phyloP scores from a whole-genome alignment of 352 stramenopile species.

The Globisporangium paroecandrum region DNA sequence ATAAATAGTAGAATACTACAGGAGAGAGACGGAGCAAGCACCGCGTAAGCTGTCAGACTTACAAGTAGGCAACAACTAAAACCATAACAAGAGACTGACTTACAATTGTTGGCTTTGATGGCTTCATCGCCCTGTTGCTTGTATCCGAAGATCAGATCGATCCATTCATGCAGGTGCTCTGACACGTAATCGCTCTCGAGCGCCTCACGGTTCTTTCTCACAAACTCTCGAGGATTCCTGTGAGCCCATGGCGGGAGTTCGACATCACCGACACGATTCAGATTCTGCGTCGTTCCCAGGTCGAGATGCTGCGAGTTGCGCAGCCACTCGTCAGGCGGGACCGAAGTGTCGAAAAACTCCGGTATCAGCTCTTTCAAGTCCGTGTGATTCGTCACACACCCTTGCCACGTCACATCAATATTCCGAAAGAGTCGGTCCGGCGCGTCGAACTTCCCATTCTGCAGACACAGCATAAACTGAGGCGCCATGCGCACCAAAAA shows the following conservation, averaged over 20 bases:
- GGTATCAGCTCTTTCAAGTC: constrained; percentile 99
- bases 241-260: constrained; percentile 94
- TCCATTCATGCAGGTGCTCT: constrained; percentile 95
- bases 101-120: constrained; percentile 72
- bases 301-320: constrained; percentile 95
- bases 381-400: constrained; percentile 75
- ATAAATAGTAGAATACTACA: constrained; percentile 88
- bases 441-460: constrained; percentile 98
- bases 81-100: constrained; percentile 8
- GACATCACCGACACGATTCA: constrained; percentile 92
- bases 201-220: constrained; percentile 91
- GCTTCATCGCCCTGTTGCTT: constrained; percentile 92
- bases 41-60: background rate
- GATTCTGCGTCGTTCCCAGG: constrained; percentile 89
- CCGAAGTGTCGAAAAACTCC: constrained; percentile 94
- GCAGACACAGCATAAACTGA: constrained; percentile 94
- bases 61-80: background rate
- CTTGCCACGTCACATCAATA: constrained; percentile 92
- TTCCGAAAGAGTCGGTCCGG: constrained; percentile 97
- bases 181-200: constrained; percentile 97
- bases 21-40: background rate
- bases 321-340: constrained; percentile 86
- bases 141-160: constrained; percentile 96
- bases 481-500: constrained; percentile 97
- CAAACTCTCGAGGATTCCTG: constrained; percentile 66